Base-by-base conservation (phyloP, 768 basidiomycete genomes). In the Dentipellis sp. region DNA sequence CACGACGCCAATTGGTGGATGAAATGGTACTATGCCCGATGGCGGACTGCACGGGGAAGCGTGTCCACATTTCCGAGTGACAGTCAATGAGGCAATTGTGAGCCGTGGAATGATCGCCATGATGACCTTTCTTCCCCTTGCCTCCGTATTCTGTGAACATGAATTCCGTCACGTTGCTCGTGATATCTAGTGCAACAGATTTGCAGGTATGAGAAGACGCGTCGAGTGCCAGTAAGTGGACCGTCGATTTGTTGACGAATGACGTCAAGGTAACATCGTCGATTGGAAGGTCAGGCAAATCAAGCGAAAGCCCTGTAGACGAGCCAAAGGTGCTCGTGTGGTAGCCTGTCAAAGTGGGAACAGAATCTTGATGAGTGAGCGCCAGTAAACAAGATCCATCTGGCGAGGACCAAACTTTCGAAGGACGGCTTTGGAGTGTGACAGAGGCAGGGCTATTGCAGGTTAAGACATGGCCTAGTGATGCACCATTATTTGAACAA, bases 241-340 rank as follows among this genome's bases (percentile, higher is more conserved):
- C 71, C 40, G 68, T 70, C 4, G 63, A 65, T 45, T 77, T 70
- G 47, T 62, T 71, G 40, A 70, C 68, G 22, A 84, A 56, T 0
- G 83, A 82, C 0, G 81, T 81, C 12, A 79, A 9, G 42, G 64
- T 48, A 14, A 69, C 60, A 14, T 61, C 63, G 3, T 66, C 63
- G 8, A 59, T 50, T 5, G 62, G 55, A n/a, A 68, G 58, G 0
- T 60, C 59, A 0, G 66, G 69, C 19, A 77, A 54, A 16, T 71
- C 62, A 0, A 81, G 62, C 0, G 34, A 16, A n/a, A 75, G 75
- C 17, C 81, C 82, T 11, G 69, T 62, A 0, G 72, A 68, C 0
- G 78, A 75, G 2, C 82, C 83, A 56, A 84, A 82, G 1, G 79
- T 78, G 10, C 67, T 69, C 78, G 77, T 81, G 60, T 83, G 83